Conservation (phyloP, 179 eudicot genomes). For the Sideroxylon spinosum region DNA sequence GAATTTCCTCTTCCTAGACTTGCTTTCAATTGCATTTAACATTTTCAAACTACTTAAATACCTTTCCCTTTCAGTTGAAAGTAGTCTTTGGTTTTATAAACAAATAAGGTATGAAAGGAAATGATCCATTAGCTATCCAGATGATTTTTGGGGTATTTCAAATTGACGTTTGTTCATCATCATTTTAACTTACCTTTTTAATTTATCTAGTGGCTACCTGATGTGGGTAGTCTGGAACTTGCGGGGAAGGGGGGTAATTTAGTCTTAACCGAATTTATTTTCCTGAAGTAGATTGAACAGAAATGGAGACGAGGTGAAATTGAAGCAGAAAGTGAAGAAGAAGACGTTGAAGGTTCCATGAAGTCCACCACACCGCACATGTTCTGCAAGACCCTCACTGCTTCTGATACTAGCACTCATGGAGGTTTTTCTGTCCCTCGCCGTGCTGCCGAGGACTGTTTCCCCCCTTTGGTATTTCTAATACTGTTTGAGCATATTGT, state of each 20-base stretch:
- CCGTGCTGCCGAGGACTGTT: conserved; percentile 98
- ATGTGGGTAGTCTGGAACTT: background rate
- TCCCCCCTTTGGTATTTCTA: conserved; percentile 76
- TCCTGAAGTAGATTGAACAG: conserved; percentile 52
- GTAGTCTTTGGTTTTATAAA: too few relatives aligned
- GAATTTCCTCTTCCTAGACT: background rate
- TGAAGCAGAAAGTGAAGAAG: conserved; percentile 55
- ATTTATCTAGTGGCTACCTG: background rate
- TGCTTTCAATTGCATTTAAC: background rate
- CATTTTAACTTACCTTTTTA: too few relatives aligned
- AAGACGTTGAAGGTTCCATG: conserved; percentile 46
- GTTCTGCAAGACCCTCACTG: conserved; percentile 98
- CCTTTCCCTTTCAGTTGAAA: background rate
- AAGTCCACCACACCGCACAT: conserved; percentile 82
- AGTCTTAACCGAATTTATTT: background rate
- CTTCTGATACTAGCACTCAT: conserved; percentile 97
- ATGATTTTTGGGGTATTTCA: background rate
- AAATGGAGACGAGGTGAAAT: conserved; percentile 53
- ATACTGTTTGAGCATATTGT: background rate
- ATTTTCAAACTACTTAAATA: background rate
- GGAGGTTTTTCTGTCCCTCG: conserved; percentile 99
- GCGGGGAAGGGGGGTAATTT: background rate
- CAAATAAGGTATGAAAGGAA: too few relatives aligned
- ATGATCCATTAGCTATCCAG: background rate
- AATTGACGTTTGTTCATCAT: background rate